Conservation (phyloP, 352 stramenopile genomes). For the Aphanomyces stellatus region DNA sequence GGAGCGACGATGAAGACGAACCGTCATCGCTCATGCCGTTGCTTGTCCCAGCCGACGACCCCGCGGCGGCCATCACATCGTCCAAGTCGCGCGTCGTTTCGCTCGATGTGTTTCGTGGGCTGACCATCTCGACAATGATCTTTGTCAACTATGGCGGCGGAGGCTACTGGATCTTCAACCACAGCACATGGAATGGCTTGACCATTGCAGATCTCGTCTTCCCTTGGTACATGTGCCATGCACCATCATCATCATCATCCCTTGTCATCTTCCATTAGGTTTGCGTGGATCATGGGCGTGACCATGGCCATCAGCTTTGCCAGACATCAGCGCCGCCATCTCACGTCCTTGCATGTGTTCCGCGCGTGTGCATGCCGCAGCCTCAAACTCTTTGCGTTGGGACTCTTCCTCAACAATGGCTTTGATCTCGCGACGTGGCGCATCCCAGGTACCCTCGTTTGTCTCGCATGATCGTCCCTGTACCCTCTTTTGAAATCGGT, state of each 20-base stretch:
- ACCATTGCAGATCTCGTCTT: conserved; percentile 75
- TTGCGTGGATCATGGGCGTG: conserved; percentile 75
- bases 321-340: not conserved
- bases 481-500: not conserved
- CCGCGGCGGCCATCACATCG: not conserved
- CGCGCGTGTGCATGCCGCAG: conserved; percentile 18
- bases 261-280: conserved; percentile 28
- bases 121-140: conserved; percentile 72
- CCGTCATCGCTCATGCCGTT: not conserved
- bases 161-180: conserved; percentile 47
- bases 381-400: conserved; percentile 47
- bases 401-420: conserved; percentile 65
- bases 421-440: conserved; percentile 46
- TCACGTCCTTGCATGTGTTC: conserved; percentile 8
- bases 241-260: no score
- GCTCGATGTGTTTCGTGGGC: conserved; percentile 66
- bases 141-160: conserved; percentile 86
- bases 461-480: not conserved
- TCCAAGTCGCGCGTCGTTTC: conserved; percentile 25
- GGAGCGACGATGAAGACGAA: conserved; percentile 8
- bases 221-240: conserved; percentile 44
- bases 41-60: not conserved
- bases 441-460: conserved; percentile 37
- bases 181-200: conserved; percentile 71
- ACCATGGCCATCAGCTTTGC: conserved; percentile 22